Evolutionary conservation across 257 asterid species (phyloP), one percentile per base, ranked within the genome.

Genomic region (Linaria vulgaris): DNA sequence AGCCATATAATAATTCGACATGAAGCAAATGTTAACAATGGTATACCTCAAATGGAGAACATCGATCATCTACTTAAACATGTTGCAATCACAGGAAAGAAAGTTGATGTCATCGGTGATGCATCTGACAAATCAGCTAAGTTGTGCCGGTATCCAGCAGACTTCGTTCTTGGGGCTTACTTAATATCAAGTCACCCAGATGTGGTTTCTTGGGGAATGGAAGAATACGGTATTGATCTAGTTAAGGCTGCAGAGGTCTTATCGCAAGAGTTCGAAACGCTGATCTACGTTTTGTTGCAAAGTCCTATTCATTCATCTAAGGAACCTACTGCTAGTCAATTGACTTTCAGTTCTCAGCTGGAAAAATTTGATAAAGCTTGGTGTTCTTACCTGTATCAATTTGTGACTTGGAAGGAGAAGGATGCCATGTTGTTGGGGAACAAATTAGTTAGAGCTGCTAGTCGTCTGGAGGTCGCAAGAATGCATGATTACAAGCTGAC

Each of bases 351-450:
- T 72, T 74, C 68, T 55, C 99, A 90, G 82, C 95, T 94, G 77
- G 83, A 78, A 43, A 79, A 71, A 53, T 94, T 87, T 79, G 99
- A 94, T 81, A 77, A 88, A 50, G 83, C 97, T 20, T 94, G 99
- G 99, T 90, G 97, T 72, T 84, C 95, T 46, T 94, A 79, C 61
- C 80, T 94, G 84, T 85, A 86, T 82, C 88, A 94, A 72, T 94
- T 94, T 80, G 97, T 94, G 78, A 78, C 80, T 50, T 94, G 99
- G 99, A 94, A 94, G 79, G 86, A 80, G 30, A 94, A 85, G 83
- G 97, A 94, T 81, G 97, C 99, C 23, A 80, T 76, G 79, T 81
- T 86, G 24, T 74, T 94, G 3, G 95, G 84, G 84, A 91, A 80
- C 73, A 97, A 94, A 81, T 76, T 90, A 77, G 92, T 90, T 53